Evolutionary conservation across 2,329 filamentous ascomycete species (phyloP), one percentile per base, ranked within the genome.

Genomic region (Epichloe brachyelytri): DNA sequence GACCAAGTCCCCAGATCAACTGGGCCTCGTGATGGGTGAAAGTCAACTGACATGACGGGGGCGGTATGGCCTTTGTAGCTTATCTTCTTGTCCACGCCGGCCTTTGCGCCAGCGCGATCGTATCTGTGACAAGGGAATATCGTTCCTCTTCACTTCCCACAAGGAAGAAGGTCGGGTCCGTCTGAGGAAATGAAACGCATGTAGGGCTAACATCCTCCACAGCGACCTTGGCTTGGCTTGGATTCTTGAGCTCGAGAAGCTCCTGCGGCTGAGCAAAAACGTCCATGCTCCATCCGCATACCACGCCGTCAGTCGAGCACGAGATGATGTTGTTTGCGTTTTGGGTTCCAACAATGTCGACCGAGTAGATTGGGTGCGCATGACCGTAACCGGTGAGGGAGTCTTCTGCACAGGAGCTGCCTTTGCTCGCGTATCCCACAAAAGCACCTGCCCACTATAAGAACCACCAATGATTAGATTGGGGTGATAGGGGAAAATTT

Each of bases 241-340:
- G 91, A 2, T 89, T 87, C 53, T 83, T 85, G 12, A 98, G 77
- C 61, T 95, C 88, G 41, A 98, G 80, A 51, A 89, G 84, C 71
- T 98, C 93, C 68, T 97, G 91, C 0, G 93, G 93, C 67, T 96
- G 88, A 1, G 91, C 88, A 54, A 98, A 86, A 81, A 98, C 97
- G 66, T 98, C 94, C 56, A 96, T 88, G 51, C 87, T 90, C 93
- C 93, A 98, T 46, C 90, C 88, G 67, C 93, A 98, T 41, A 97
- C 88, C 10, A 95, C 88, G 50, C 93, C 93, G 63, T 98, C 93
- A 0, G 93, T 98, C 1, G 89, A 96, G 65, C 88, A 91, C 36
- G 90, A 96, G 60, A 98, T 86, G 64, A 98, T 95, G 67, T 97
- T 98, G 72, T 96, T 95, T 53, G 93, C 93, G 65, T 98, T 98